Evolutionary conservation across 192 early-diverging fungal genomes (phyloP).

Genomic region (Geosiphon pyriformis): DNA sequence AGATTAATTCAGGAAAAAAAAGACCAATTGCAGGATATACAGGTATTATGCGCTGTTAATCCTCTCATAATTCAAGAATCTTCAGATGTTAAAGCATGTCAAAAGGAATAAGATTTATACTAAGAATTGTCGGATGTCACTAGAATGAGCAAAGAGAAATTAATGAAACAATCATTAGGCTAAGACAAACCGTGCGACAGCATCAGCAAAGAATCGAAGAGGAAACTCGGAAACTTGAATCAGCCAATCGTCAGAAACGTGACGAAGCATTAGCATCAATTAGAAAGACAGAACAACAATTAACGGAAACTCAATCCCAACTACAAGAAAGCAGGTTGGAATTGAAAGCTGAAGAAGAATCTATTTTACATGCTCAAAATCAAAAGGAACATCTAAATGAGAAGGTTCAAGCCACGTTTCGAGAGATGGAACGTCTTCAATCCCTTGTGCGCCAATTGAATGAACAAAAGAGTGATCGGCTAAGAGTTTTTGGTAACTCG

Average conservation of each 20-base stretch:
- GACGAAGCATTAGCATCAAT: slow-evolving; percentile 41
- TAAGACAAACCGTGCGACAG: slow-evolving; percentile 32
- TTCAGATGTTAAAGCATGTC: neutral
- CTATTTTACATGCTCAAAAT: slow-evolving; percentile 1
- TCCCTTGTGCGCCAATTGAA: slow-evolving; percentile 43
- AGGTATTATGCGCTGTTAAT: no score
- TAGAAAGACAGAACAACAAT: slow-evolving; percentile 30
- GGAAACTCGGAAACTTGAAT: slow-evolving; percentile 34
- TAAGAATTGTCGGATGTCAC: neutral
- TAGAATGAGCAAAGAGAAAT: slow-evolving; percentile 39
- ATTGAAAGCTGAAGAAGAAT: slow-evolving; percentile 1
- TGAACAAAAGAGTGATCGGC: slow-evolving; percentile 55
- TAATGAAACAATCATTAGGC: slow-evolving; percentile 35
- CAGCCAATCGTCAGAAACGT: slow-evolving; percentile 24
- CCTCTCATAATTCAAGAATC: no score
- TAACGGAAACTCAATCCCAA: slow-evolving; percentile 31
- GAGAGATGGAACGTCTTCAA: slow-evolving; percentile 22
- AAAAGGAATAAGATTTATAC: neutral
- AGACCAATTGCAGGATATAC: slow-evolving; percentile 33
- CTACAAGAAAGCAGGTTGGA: slow-evolving; percentile 17
- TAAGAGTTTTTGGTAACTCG: slow-evolving; percentile 67
- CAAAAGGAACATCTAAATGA: slow-evolving; percentile 6
- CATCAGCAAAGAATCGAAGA: slow-evolving; percentile 49
- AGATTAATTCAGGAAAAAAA: slow-evolving; percentile 41
- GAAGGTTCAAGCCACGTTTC: slow-evolving; percentile 15